Evolutionary conservation across 2,329 filamentous ascomycete species (phyloP).

Genomic region (Aspergillus piperis): DNA sequence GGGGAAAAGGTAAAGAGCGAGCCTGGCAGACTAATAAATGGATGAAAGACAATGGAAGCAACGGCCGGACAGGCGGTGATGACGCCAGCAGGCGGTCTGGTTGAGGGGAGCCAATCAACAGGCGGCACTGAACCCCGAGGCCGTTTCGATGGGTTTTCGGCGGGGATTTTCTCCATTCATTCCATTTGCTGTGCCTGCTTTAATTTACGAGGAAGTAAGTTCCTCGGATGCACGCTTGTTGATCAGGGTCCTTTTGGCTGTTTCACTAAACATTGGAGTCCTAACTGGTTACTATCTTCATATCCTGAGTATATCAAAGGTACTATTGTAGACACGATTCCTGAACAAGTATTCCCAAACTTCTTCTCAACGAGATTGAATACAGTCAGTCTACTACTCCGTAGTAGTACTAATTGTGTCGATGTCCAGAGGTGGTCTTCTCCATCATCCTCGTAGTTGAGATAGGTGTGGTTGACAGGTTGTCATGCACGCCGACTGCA

Average conservation of each 20-base stretch:
- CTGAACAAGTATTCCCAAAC: background rate
- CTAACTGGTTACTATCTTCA: background rate
- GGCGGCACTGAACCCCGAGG: background rate
- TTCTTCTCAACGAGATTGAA: background rate
- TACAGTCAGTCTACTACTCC: background rate
- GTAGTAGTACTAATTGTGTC: background rate
- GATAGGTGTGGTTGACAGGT: no score
- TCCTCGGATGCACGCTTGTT: background rate
- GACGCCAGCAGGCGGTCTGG: constrained; percentile 19
- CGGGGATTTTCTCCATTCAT: background rate
- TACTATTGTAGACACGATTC: no score
- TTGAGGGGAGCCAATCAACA: constrained; percentile 14
- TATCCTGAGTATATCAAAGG: no score
- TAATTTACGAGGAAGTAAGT: background rate
- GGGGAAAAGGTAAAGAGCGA: background rate
- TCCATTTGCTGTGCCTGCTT: background rate
- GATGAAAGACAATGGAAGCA: background rate
- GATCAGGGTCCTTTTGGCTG: background rate
- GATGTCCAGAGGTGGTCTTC: background rate
- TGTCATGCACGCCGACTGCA: no score
- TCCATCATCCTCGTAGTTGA: background rate
- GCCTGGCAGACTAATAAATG: background rate
- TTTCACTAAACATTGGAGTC: background rate
- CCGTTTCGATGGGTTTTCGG: background rate
- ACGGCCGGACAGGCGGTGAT: constrained; percentile 13